These are phyloP conservation scores for Schizophyllum commune DNA, from an alignment of 1,284 basidiomycete genomes.

Conservation along the genomic window DNA sequence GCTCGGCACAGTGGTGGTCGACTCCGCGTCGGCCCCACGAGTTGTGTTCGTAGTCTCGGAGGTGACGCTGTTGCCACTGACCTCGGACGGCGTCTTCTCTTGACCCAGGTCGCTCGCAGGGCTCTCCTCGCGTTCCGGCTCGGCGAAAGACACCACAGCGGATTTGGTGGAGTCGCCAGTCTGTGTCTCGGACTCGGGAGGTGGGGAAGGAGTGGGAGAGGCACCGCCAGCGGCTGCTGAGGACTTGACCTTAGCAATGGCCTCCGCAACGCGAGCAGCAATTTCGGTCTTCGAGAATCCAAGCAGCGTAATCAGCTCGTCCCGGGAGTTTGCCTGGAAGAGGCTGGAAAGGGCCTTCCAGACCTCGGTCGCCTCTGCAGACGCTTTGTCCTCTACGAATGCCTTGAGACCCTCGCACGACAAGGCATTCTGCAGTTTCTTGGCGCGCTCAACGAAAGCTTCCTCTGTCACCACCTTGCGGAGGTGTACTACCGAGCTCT, in stretches of 20 bases:
- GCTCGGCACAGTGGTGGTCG: constrained; percentile 75
- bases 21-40: constrained; percentile 62
- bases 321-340: constrained; percentile 83
- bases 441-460: constrained; percentile 72
- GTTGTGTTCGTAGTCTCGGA: constrained; percentile 60
- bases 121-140: constrained; percentile 46
- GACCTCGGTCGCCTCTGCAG: constrained; percentile 33
- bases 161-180: constrained; percentile 45
- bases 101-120: constrained; percentile 27
- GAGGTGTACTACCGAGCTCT: constrained; percentile 63
- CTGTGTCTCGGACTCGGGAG: constrained; percentile 26
- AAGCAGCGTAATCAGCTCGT: constrained; percentile 86
- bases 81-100: constrained; percentile 66
- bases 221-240: background rate
- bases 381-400: constrained; percentile 58
- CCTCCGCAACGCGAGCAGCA: constrained; percentile 72
- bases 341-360: constrained; percentile 90
- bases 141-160: constrained; percentile 70
- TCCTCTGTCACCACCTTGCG: constrained; percentile 75
- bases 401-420: constrained; percentile 50
- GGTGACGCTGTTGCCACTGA: constrained; percentile 46
- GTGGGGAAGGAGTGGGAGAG: background rate
- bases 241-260: constrained; percentile 36
- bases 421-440: constrained; percentile 62
- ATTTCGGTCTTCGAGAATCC: constrained; percentile 93